Evolutionary conservation across 805 yeast genomes (phyloP).

Genomic region (Lipomyces sp.): DNA sequence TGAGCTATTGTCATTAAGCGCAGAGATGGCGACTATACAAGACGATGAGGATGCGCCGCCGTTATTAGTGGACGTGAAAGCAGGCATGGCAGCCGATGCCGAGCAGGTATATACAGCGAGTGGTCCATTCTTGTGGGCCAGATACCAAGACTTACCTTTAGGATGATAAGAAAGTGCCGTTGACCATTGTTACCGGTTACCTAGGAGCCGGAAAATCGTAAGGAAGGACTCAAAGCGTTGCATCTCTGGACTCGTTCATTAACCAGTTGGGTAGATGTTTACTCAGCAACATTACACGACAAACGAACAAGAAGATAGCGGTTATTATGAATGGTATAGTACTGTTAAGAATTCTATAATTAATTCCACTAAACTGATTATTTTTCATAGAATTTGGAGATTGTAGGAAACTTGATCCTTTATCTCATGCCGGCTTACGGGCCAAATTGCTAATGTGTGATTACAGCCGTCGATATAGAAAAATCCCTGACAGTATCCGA

Average conservation of each 20-base stretch:
- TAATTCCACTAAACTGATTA: background rate
- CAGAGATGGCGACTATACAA: background rate
- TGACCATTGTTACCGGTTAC: slow-evolving; percentile 92
- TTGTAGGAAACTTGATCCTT: slow-evolving; percentile 27
- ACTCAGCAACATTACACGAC: slow-evolving; percentile 70
- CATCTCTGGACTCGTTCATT: background rate
- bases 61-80: slow-evolving; percentile 14
- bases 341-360: too few species aligned
- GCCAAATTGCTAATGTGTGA: slow-evolving; percentile 22
- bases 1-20: background rate
- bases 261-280: slow-evolving; percentile 55
- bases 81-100: background rate
- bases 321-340: slow-evolving; percentile 74
- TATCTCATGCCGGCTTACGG: background rate
- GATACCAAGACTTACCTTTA: background rate
- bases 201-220: slow-evolving; percentile 89
- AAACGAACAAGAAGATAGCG: slow-evolving; percentile 77
- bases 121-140: background rate
- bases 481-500: slow-evolving; percentile 75
- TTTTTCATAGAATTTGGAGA: slow-evolving; percentile 40
- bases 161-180: slow-evolving; percentile 65
- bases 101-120: background rate
- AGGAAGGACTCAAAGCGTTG: background rate
- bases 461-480: slow-evolving; percentile 84
- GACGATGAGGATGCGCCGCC: slow-evolving; percentile 24